A percentile compares a stretch with the other conserved stretches of the same genome.
phyloP scores from a whole-genome alignment of 2,329 filamentous ascomycete species.

The Pseudogymnoascus sp. region DNA sequence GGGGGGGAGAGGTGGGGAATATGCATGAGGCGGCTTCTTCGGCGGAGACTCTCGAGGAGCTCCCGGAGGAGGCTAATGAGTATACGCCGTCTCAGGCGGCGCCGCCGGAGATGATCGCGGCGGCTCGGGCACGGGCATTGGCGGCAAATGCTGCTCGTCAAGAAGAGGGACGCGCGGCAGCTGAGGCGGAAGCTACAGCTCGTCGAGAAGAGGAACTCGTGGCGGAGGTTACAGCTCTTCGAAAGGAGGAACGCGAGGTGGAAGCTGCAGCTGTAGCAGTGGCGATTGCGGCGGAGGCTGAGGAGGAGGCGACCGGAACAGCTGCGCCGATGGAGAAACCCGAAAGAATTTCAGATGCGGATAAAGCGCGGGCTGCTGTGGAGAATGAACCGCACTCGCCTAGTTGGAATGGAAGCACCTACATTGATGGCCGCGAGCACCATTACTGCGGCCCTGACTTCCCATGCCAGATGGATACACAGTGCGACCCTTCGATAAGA shows the following conservation, averaged over 20 bases:
- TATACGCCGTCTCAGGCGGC: background rate
- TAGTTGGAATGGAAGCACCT: background rate
- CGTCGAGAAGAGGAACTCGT: background rate
- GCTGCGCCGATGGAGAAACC: background rate
- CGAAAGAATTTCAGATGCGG: background rate
- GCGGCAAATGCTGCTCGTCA: too few species aligned
- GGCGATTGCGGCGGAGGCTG: background rate
- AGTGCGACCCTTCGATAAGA: background rate
- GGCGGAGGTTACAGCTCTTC: background rate
- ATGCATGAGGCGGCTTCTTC: background rate
- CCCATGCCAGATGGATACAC: background rate
- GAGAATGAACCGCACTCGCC: slow-evolving; percentile 5
- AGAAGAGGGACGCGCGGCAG: background rate
- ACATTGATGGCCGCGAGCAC: background rate
- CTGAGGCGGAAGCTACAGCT: background rate
- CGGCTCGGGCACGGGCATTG: background rate
- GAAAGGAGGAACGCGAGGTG: background rate
- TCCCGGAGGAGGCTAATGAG: background rate
- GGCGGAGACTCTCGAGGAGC: background rate
- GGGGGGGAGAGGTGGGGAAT: background rate
- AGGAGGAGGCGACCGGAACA: background rate
- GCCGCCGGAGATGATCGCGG: background rate
- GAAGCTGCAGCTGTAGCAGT: background rate
- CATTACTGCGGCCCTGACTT: background rate
- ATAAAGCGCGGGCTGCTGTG: background rate